These are phyloP conservation scores for Lachnellula hyalina DNA, from an alignment of 2,329 filamentous ascomycete species.

Conservation along the genomic window DNA sequence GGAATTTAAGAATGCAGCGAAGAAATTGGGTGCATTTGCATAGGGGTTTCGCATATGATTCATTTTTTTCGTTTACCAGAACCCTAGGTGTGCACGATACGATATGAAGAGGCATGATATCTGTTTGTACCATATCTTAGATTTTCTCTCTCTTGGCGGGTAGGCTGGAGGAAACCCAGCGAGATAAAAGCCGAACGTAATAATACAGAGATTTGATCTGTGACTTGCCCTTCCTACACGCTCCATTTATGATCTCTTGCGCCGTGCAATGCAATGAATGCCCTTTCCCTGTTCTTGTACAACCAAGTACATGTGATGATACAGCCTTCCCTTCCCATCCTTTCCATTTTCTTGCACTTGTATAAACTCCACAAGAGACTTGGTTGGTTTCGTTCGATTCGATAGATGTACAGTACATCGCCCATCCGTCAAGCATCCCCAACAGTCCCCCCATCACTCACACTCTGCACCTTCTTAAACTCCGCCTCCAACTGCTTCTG, in stretches of 20 bases:
- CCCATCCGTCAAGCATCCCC: conserved; percentile 3
- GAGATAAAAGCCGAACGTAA: conserved; percentile 5
- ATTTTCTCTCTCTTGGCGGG: too few relatives aligned
- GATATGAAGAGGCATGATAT: background rate
- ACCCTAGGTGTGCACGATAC: background rate
- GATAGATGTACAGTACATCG: background rate
- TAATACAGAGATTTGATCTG: conserved; percentile 12
- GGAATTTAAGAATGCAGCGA: conserved; percentile 15
- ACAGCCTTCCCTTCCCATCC: too few relatives aligned
- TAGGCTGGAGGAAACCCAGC: too few relatives aligned
- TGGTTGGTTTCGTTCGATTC: background rate
- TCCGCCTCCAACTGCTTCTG: conserved; percentile 80
- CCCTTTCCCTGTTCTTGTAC: too few relatives aligned
- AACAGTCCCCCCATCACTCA: conserved; percentile 45
- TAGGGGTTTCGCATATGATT: background rate
- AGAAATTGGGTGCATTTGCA: conserved; percentile 12
- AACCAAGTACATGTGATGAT: too few relatives aligned
- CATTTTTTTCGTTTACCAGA: too few relatives aligned
- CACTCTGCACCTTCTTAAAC: conserved; percentile 82
- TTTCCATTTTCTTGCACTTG: too few relatives aligned
- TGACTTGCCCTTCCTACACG: background rate
- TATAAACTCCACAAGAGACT: too few relatives aligned
- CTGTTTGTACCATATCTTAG: conserved; percentile 16
- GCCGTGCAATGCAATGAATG: too few relatives aligned
- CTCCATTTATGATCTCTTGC: background rate